Evolutionary conservation across 2,329 filamentous ascomycete genomes (phyloP).

Genomic region (Sporothrix pseudoabietina): DNA sequence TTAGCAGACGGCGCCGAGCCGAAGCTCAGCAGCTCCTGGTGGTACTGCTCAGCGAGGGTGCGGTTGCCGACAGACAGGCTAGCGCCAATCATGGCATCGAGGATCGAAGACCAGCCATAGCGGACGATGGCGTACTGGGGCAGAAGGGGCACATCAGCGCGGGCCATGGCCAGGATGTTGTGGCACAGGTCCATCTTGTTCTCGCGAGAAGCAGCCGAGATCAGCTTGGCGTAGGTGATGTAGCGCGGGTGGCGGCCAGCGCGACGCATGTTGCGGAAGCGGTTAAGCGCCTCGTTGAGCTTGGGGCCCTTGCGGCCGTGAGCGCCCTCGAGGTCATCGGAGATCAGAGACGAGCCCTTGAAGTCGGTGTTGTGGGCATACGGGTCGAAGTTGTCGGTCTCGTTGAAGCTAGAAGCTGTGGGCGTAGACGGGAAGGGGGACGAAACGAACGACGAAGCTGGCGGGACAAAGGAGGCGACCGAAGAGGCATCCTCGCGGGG

Average conservation of each 20-base stretch:
- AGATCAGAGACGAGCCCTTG: slow-evolving; percentile 87
- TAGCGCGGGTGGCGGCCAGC: slow-evolving; percentile 90
- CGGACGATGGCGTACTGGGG: slow-evolving; percentile 83
- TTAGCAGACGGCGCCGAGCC: slow-evolving; percentile 92
- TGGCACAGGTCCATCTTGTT: slow-evolving; percentile 79
- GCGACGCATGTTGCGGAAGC: slow-evolving; percentile 91
- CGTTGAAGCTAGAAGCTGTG: slow-evolving; percentile 67
- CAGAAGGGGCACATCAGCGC: slow-evolving; percentile 81
- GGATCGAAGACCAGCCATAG: slow-evolving; percentile 94
- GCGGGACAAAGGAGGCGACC: slow-evolving; percentile 44
- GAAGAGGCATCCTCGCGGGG: slow-evolving; percentile 55
- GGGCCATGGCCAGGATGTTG: slow-evolving; percentile 86
- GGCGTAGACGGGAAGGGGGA: slow-evolving; percentile 58
- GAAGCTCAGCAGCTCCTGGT: slow-evolving; percentile 88
- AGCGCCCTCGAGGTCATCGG: slow-evolving; percentile 82
- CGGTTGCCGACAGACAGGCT: slow-evolving; percentile 83
- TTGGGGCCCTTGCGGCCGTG: slow-evolving; percentile 72
- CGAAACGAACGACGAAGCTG: slow-evolving; percentile 51
- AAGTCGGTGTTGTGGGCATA: slow-evolving; percentile 90
- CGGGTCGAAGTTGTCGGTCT: slow-evolving; percentile 73
- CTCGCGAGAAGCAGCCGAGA: slow-evolving; percentile 83
- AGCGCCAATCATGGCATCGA: slow-evolving; percentile 94
- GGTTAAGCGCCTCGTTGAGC: slow-evolving; percentile 76
- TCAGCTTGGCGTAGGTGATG: slow-evolving; percentile 95
- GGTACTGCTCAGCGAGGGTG: slow-evolving; percentile 78